Percentiles rank a stretch among this genome's conserved stretches.
phyloP scores from a whole-genome alignment of 257 asterid genomes.

The Przewalskia tangutica region DNA sequence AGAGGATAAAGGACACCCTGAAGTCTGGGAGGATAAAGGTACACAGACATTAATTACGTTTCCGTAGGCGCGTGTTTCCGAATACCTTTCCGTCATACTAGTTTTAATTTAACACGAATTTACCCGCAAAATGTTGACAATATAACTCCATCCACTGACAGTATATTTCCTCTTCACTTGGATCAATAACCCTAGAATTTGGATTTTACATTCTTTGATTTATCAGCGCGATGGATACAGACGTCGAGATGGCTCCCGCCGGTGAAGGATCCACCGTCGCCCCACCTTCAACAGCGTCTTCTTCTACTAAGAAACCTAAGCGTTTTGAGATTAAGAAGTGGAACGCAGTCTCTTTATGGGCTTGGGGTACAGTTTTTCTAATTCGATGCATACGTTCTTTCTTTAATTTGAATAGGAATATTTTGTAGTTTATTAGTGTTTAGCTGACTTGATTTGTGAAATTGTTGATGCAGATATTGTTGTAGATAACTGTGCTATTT shows the following conservation, averaged over 20 bases:
- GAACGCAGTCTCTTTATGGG: conserved; percentile 90
- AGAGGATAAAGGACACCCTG: too few species aligned
- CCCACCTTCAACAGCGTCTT: conserved; percentile 28
- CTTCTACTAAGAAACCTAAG: conserved; percentile 52
- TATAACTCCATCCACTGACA: too few species aligned
- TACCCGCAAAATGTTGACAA: background rate
- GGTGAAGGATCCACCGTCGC: conserved; percentile 56
- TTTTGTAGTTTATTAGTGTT: background rate
- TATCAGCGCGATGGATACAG: conserved; percentile 49
- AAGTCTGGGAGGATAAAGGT: too few species aligned
- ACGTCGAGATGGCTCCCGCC: conserved; percentile 57
- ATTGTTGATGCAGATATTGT: conserved; percentile 53
- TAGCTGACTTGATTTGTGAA: background rate
- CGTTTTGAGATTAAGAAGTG: conserved; percentile 81
- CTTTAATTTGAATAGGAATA: too few species aligned
- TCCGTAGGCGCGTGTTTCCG: too few species aligned
- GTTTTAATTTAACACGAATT: background rate
- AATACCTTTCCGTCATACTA: background rate
- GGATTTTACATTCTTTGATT: background rate
- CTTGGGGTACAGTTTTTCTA: conserved; percentile 49
- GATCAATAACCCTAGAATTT: background rate
- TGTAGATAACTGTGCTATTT: conserved; percentile 79
- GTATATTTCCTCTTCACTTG: background rate
- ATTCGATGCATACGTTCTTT: background rate
- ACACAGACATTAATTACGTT: too few species aligned